Base-by-base conservation (phyloP, 1,284 basidiomycete species). In the Pyrrhoderma lamaoense region DNA sequence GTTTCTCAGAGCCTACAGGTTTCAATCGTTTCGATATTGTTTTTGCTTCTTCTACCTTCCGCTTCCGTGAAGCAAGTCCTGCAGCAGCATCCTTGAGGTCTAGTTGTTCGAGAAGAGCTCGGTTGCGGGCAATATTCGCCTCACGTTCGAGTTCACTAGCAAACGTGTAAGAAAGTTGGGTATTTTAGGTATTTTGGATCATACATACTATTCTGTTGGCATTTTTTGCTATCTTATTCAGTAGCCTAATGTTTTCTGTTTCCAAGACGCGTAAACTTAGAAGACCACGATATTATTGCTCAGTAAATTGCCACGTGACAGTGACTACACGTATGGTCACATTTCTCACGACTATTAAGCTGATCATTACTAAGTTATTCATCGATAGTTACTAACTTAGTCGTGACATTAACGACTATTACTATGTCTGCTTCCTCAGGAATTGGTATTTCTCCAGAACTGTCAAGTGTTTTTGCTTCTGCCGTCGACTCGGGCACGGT, bases 121-220 rank as follows among this genome's bases (percentile, higher is more conserved):
- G 79, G 62, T 90, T 90, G 44, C 84, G 75, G 9, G 83, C 85
- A 47, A 90, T 89, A 59, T 88, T 89, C 7, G 78, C 80, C 60
- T 84, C 79, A 13, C 87, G 80, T 59, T 87, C 82, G 31, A 75
- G 66, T 66, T 89, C 87, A 61, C 86, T 88, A 57, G 23, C 21
- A 35, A 16, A 16, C 9, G 35, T 11, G 9, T 37, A 16, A 37
- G 35, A 11, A 9, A 37, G 35, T 16, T 37, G 9, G 35, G 16
- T 9, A 37, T 16, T 16, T 5, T 5, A 40, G 14, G 8, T 18
- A 14, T 5, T 5, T 22, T 14, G 5, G 38, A 5, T 7, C 3
- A 37, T 5, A 59, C 76, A 60, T 60, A 79, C 77, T 79, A 79
- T 65, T 74, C 66, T 18, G 77, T 79, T 58, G 38, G 21, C 16